These are phyloP conservation scores for Cutaneotrichosporon daszewskae DNA, from an alignment of 1,284 basidiomycete genomes.

Conservation along the genomic window DNA sequence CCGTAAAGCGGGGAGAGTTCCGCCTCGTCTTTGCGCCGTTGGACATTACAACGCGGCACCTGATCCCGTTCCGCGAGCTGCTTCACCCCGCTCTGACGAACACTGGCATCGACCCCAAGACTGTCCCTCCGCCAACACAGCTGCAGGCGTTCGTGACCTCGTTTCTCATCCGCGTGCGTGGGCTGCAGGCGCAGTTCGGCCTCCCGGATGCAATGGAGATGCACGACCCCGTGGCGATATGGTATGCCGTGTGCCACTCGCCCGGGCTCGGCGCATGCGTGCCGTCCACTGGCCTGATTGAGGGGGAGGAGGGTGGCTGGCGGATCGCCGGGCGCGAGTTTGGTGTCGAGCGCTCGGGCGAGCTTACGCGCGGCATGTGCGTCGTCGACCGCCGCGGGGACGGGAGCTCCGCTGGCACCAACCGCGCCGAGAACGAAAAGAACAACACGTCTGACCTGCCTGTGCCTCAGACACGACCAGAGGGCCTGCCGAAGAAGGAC, in stretches of 20 bases:
- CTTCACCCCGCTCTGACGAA: slow-evolving; percentile 49
- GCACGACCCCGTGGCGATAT: slow-evolving; percentile 48
- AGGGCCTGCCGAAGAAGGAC: slow-evolving; percentile 3
- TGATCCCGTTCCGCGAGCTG: slow-evolving; percentile 62
- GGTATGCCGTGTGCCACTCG: slow-evolving; percentile 53
- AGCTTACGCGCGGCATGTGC: slow-evolving; percentile 50
- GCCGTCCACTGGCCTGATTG: too few species aligned
- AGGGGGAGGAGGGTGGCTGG: slow-evolving; percentile 22
- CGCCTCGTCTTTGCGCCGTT: slow-evolving; percentile 67
- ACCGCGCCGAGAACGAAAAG: slow-evolving; percentile 30
- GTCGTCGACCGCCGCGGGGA: slow-evolving; percentile 46
- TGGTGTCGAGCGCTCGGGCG: slow-evolving; percentile 46
- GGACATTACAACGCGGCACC: slow-evolving; percentile 73
- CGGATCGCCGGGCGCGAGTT: slow-evolving; percentile 35
- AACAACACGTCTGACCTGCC: slow-evolving; percentile 4
- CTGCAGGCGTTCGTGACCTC: slow-evolving; percentile 70
- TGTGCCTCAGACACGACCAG: not conserved
- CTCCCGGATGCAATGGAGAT: slow-evolving; percentile 80
- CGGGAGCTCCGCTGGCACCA: slow-evolving; percentile 23
- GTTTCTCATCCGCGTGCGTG: slow-evolving; percentile 67
- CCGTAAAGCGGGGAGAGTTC: slow-evolving; percentile 29
- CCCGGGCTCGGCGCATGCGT: not conserved
- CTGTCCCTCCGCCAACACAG: slow-evolving; percentile 14
- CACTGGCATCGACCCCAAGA: slow-evolving; percentile 50
- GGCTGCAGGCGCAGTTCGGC: slow-evolving; percentile 58